These are phyloP conservation scores for Flaveria trinervia DNA, from an alignment of 129 eudicot genomes.

Conservation along the genomic window DNA sequence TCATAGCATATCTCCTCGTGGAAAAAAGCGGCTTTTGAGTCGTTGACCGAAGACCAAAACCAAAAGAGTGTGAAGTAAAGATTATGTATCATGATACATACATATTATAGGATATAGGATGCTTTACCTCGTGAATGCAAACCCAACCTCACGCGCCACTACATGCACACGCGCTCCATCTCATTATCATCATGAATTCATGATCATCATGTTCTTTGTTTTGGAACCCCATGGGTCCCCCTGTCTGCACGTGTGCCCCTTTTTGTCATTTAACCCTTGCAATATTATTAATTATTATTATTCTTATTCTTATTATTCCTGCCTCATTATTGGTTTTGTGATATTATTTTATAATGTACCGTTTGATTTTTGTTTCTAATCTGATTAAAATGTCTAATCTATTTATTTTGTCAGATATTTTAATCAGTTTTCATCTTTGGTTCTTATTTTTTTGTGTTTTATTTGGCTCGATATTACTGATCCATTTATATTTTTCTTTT, in stretches of 20 bases:
- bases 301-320: background rate
- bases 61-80: conserved; percentile 33
- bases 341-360: too few relatives aligned
- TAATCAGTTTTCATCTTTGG: too few relatives aligned
- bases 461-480: too few relatives aligned
- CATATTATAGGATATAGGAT: background rate
- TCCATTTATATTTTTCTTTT: too few relatives aligned
- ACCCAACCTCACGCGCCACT: conserved; percentile 25
- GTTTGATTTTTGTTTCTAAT: too few relatives aligned
- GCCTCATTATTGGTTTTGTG: too few relatives aligned
- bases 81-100: too few relatives aligned
- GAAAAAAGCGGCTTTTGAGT: conserved; percentile 41
- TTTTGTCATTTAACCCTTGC: conserved; percentile 9
- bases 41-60: conserved; percentile 46
- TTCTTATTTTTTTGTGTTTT: too few relatives aligned
- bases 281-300: too few relatives aligned
- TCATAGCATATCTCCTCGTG: conserved; percentile 40
- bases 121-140: conserved; percentile 38
- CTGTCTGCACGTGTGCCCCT: conserved; percentile 28
- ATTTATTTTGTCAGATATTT: too few relatives aligned
- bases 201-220: conserved; percentile 36
- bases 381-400: too few relatives aligned
- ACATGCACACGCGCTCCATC: conserved; percentile 20
- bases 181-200: conserved; percentile 41
- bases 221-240: conserved; percentile 19